These are phyloP conservation scores for Neotropicomus parvogracilis DNA, from an alignment of 1,284 basidiomycete genomes.

Conservation along the genomic window DNA sequence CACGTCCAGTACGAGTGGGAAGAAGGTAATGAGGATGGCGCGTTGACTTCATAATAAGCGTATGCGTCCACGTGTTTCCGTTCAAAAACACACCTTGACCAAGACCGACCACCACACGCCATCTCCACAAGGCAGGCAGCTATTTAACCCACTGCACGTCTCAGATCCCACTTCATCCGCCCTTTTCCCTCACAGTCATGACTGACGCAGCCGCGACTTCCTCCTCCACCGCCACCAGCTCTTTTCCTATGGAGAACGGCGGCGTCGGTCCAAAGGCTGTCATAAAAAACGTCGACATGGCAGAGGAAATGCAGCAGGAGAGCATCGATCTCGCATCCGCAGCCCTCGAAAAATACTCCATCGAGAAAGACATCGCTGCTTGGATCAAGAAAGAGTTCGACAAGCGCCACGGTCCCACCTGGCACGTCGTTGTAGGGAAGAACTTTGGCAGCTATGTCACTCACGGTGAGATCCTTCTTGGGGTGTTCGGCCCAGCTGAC, in stretches of 20 bases:
- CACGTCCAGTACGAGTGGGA: too few species aligned
- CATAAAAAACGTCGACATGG: conserved; percentile 98
- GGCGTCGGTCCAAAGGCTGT: conserved; percentile 67
- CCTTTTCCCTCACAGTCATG: conserved; percentile 38
- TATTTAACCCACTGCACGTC: conserved; percentile 27
- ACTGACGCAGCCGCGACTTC: conserved; percentile 60
- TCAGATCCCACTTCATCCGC: conserved; percentile 1
- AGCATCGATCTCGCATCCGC: conserved; percentile 83
- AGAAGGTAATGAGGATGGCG: too few species aligned
- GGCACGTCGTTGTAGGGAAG: conserved; percentile 98
- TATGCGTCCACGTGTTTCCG: too few species aligned
- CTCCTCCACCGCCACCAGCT: conserved; percentile 49
- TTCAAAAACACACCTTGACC: conserved; percentile 17
- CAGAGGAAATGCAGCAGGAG: conserved; percentile 92
- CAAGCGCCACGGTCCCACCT: conserved; percentile 85
- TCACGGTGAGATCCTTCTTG: conserved; percentile 58
- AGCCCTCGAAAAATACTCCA: conserved; percentile 86
- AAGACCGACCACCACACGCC: conserved; percentile 17
- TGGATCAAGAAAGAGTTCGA: conserved; percentile 98
- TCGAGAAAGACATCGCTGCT: conserved; percentile 97
- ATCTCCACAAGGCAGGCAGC: conserved; percentile 28
- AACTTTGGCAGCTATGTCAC: conserved; percentile 98
- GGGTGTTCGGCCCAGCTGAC: conserved; percentile 1
- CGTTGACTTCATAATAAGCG: too few species aligned
- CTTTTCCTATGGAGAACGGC: conserved; percentile 43